phyloP scores from a whole-genome alignment of 306 rosid species.

The Ziziphus jujuba region DNA sequence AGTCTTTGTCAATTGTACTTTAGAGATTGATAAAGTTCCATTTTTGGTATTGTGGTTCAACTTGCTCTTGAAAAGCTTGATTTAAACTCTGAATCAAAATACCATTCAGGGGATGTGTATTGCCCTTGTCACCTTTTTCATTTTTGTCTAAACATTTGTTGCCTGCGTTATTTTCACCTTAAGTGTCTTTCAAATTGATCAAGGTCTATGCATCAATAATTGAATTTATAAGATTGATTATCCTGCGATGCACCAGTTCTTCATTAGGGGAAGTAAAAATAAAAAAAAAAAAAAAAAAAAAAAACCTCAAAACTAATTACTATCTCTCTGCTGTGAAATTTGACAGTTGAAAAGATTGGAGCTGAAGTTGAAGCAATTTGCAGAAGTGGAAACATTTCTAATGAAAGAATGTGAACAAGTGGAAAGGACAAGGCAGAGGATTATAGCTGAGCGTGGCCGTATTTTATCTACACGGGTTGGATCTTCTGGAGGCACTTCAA shows the following conservation, averaged over 20 bases:
- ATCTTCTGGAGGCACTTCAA: constrained; percentile 52
- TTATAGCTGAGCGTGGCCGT: constrained; percentile 75
- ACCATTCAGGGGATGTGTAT: not conserved
- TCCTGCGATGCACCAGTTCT: not conserved
- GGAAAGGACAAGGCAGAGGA: constrained; percentile 81
- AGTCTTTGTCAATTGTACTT: too few species aligned
- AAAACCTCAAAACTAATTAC: not conserved
- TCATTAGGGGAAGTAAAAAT: too few species aligned
- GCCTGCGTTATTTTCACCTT: not conserved
- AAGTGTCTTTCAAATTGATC: not conserved
- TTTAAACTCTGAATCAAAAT: constrained; percentile 4
- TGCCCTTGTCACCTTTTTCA: not conserved
- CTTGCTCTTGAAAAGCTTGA: not conserved
- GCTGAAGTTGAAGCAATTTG: constrained; percentile 97
- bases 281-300: too few species aligned
- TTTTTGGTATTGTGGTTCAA: too few species aligned
- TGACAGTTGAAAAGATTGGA: constrained; percentile 94
- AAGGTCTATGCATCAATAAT: not conserved
- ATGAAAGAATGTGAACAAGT: constrained; percentile 98
- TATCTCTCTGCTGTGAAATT: constrained; percentile 11
- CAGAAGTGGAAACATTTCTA: constrained; percentile 91
- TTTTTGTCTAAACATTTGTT: not conserved
- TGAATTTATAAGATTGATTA: not conserved
- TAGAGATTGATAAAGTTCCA: too few species aligned
- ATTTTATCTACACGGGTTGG: constrained; percentile 70